Base-by-base conservation (phyloP, 148 eudicot species). In the Suaeda aralocaspica region DNA sequence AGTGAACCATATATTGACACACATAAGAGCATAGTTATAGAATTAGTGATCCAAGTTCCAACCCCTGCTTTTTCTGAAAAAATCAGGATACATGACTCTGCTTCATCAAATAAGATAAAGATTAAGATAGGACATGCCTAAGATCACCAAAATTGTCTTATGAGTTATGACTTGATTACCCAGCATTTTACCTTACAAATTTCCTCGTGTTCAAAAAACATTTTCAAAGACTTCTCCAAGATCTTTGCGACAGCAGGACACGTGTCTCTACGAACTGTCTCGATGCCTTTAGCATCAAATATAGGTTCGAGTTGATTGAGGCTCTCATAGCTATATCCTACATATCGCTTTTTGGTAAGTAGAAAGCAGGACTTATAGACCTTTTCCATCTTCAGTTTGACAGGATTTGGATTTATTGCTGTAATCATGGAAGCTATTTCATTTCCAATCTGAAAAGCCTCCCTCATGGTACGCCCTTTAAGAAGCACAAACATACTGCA, bases 271-370 rank as follows among this genome's bases (percentile, higher is more conserved):
- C 98, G 86, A 59, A 94, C 90, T 14, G 98, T 94, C 78, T 94
- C 98, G 62, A 91, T 91, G 62, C 98, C 98, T 82, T 94, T 94
- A 63, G 98, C 98, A 83, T 94, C 98, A 77, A 91, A 94, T 31
- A 72, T 61, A 53, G 97, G 96, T 75, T 83, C 77, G 50, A 67
- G 74, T 85, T 91, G 98, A 64, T 84, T 81, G 66, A 83, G 87
- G 72, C 73, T 91, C 81, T 94, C 98, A 70, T 83, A 91, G 73
- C 96, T 91, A 77, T 91, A 89, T 65, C 98, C 98, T 29, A 94
- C 97, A 84, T 91, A 94, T 25, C 98, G 85, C 76, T 94, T 94
- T 80, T 94, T 94, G 11, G 93, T 91, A 69, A 94, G 91, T 63
- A 94, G 96, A 84, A 94, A 94, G 77, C 99, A 91, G 15, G 97